These are phyloP conservation scores for Rubia occidens DNA, from an alignment of 305 asterid species.

Conservation along the genomic window DNA sequence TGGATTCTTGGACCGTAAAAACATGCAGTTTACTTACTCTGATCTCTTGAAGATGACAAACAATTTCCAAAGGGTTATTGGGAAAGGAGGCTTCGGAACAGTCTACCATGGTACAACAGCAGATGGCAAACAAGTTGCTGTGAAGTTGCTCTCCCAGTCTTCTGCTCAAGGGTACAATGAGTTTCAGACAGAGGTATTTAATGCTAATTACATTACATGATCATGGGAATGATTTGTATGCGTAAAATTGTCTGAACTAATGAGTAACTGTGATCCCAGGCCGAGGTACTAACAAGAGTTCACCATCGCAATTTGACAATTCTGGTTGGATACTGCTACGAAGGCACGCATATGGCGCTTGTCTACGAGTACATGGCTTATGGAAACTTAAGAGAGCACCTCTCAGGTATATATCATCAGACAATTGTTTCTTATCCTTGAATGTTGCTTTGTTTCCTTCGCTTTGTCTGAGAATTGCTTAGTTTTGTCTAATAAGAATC, in stretches of 20 bases:
- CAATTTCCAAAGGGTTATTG: slow-evolving; percentile 28
- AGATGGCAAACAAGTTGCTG: slow-evolving; percentile 30
- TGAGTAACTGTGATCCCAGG: slow-evolving; percentile 11
- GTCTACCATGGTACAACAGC: slow-evolving; percentile 30
- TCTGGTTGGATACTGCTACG: slow-evolving; percentile 28
- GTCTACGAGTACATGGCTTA: slow-evolving; percentile 29
- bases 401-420: slow-evolving; percentile 14
- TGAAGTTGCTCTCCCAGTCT: slow-evolving; percentile 33
- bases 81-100: slow-evolving; percentile 44
- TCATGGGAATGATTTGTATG: neutral
- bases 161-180: slow-evolving; percentile 23
- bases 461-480: too few relatives aligned
- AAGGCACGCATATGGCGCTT: slow-evolving; percentile 23
- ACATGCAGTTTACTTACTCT: slow-evolving; percentile 24
- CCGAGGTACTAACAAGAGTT: slow-evolving; percentile 23
- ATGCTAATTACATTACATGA: too few relatives aligned
- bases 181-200: slow-evolving; percentile 32
- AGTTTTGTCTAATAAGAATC: neutral
- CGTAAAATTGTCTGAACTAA: too few relatives aligned
- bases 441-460: too few relatives aligned
- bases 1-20: slow-evolving; percentile 13
- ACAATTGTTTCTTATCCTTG: too few relatives aligned
- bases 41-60: slow-evolving; percentile 27
- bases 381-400: slow-evolving; percentile 24
- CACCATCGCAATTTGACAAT: slow-evolving; percentile 26